These are phyloP conservation scores for Cytospora schulzeri DNA, from an alignment of 2,329 filamentous ascomycete species.

Conservation along the genomic window DNA sequence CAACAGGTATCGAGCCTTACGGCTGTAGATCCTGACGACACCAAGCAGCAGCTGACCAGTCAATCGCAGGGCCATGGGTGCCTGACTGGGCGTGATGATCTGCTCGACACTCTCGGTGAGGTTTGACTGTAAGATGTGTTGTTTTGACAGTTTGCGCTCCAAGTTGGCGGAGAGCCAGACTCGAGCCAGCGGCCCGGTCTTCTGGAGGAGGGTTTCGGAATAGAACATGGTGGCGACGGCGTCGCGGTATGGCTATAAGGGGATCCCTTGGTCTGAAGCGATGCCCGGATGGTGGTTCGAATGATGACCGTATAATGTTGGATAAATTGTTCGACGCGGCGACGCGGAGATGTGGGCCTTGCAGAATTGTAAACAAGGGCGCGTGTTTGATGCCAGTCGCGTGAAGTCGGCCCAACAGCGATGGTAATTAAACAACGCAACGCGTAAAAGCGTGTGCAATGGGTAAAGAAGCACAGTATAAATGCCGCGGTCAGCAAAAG, in stretches of 20 bases:
- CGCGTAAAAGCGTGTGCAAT: slow-evolving; percentile 7
- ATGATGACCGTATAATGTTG: not conserved
- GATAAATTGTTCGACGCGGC: slow-evolving; percentile 22
- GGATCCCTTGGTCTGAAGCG: not conserved
- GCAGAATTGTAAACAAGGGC: slow-evolving; percentile 22
- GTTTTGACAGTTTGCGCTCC: slow-evolving; percentile 97
- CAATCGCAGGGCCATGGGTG: slow-evolving; percentile 89
- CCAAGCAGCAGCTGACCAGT: slow-evolving; percentile 93
- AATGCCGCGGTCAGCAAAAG: slow-evolving; percentile 11
- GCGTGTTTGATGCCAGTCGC: slow-evolving; percentile 24
- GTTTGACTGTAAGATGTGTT: slow-evolving; percentile 91
- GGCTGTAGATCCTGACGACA: slow-evolving; percentile 95
- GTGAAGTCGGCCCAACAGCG: slow-evolving; percentile 18
- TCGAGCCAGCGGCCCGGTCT: slow-evolving; percentile 94
- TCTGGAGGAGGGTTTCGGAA: slow-evolving; percentile 91
- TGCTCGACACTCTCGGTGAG: slow-evolving; percentile 92
- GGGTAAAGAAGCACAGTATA: slow-evolving; percentile 1
- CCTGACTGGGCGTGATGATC: slow-evolving; percentile 90
- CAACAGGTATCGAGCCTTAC: slow-evolving; percentile 92
- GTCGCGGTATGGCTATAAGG: slow-evolving; percentile 15
- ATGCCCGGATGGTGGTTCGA: not conserved
- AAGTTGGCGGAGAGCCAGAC: slow-evolving; percentile 98
- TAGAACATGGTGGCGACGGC: slow-evolving; percentile 77
- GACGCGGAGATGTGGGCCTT: slow-evolving; percentile 20
- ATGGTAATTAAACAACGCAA: slow-evolving; percentile 17